A percentile compares a stretch with the other conserved stretches of the same genome.
phyloP scores from a whole-genome alignment of 2,329 filamentous ascomycete genomes.

The Fusarium miscanthi region DNA sequence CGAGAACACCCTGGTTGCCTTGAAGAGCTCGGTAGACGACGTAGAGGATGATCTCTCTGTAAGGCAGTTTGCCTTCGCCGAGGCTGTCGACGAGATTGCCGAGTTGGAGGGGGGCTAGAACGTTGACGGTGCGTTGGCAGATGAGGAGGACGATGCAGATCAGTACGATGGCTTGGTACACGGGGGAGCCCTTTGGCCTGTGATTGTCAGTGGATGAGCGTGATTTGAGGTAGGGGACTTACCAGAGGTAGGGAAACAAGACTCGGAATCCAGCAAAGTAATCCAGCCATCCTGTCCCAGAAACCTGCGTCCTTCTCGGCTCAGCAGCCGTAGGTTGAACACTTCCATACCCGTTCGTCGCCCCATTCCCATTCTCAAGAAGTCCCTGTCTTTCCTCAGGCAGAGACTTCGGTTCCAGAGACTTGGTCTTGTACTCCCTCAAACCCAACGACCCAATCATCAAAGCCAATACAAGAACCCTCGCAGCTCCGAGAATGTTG shows the following conservation, averaged over 20 bases:
- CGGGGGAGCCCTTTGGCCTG: conserved; percentile 56
- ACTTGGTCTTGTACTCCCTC: conserved; percentile 48
- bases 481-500: conserved; percentile 47
- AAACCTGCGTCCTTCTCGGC: conserved; percentile 47
- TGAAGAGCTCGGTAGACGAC: conserved; percentile 58
- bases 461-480: conserved; percentile 49
- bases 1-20: conserved; percentile 58
- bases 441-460: conserved; percentile 50
- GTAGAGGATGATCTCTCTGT: conserved; percentile 57
- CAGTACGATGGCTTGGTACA: conserved; percentile 55
- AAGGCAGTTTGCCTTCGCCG: conserved; percentile 55
- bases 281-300: conserved; percentile 56
- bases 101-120: conserved; percentile 56
- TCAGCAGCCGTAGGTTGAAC: conserved; percentile 16
- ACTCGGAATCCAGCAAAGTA: conserved; percentile 59
- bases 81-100: conserved; percentile 55
- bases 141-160: conserved; percentile 56
- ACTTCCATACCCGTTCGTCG: conserved; percentile 46
- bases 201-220: conserved; percentile 7
- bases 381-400: conserved; percentile 54
- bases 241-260: conserved; percentile 60
- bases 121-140: conserved; percentile 57
- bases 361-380: conserved; percentile 53
- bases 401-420: conserved; percentile 43
- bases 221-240: neutral